These are phyloP conservation scores for Trametes coccinea DNA, from an alignment of 768 basidiomycete genomes.

Conservation along the genomic window DNA sequence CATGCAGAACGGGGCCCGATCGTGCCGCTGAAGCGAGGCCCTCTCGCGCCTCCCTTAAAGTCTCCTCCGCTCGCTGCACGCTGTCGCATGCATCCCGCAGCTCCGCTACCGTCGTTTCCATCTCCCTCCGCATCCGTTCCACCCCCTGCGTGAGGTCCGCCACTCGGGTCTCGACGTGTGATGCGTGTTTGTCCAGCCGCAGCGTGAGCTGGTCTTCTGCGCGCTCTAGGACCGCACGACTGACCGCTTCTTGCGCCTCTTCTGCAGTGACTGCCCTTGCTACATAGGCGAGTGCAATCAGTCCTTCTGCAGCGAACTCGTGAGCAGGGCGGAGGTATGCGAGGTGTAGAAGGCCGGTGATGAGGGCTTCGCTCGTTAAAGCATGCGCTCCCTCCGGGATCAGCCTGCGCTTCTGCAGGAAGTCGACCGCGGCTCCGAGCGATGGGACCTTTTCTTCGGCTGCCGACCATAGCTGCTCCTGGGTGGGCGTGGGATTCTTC, in stretches of 20 bases:
- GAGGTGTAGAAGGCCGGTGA: slow-evolving; percentile 4
- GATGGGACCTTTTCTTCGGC: neutral
- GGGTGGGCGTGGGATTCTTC: neutral
- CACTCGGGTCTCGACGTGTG: neutral
- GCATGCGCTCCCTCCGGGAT: slow-evolving; percentile 9
- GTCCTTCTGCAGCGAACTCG: neutral
- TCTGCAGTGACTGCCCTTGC: neutral
- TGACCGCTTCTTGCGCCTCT: neutral
- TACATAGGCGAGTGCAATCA: slow-evolving; percentile 4
- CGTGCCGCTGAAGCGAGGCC: neutral
- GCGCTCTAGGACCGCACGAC: neutral
- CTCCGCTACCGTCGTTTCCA: neutral
- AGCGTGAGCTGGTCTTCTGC: neutral
- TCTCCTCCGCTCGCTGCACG: neutral
- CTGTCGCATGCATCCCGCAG: neutral
- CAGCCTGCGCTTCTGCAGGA: neutral
- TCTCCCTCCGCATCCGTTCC: neutral
- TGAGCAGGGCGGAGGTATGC: neutral
- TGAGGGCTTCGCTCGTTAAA: neutral
- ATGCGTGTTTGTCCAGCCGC: slow-evolving; percentile 1
- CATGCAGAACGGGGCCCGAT: neutral
- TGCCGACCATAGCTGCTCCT: neutral
- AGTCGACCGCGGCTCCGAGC: neutral
- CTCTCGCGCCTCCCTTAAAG: neutral
- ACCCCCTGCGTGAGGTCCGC: neutral